Conservation (phyloP, 768 basidiomycete species). For the Phylloporus sp. region DNA sequence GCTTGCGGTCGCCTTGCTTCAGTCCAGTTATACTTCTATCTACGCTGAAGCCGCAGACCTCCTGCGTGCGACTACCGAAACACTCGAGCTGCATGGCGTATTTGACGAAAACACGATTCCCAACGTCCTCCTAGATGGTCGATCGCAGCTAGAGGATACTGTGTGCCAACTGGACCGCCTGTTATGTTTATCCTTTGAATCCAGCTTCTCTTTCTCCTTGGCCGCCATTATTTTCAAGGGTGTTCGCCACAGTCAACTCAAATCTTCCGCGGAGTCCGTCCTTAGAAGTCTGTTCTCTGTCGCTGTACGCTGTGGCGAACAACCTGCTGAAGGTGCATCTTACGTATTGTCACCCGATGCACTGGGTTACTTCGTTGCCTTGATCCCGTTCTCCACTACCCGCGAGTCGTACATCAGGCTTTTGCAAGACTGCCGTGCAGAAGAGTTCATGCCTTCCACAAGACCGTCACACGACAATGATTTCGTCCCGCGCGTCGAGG, state of each 20-base stretch:
- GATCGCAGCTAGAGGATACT: slow-evolving; percentile 60
- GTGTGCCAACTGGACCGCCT: slow-evolving; percentile 68
- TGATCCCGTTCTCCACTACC: slow-evolving; percentile 64
- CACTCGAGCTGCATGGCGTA: slow-evolving; percentile 53
- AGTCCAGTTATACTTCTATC: slow-evolving; percentile 68
- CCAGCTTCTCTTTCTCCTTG: slow-evolving; percentile 75
- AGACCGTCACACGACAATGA: slow-evolving; percentile 38
- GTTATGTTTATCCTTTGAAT: slow-evolving; percentile 71
- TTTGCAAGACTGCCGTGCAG: slow-evolving; percentile 57
- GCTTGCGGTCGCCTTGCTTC: slow-evolving; percentile 79
- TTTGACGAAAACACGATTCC: slow-evolving; percentile 54
- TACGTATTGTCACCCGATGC: slow-evolving; percentile 52
- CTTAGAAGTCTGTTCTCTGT: slow-evolving; percentile 60
- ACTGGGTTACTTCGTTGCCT: slow-evolving; percentile 74
- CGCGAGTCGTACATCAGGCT: slow-evolving; percentile 52
- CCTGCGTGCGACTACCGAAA: slow-evolving; percentile 58
- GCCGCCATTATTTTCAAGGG: slow-evolving; percentile 86
- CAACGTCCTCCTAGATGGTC: slow-evolving; percentile 56
- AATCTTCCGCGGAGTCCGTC: slow-evolving; percentile 53
- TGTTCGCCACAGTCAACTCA: slow-evolving; percentile 61
- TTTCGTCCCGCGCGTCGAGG: slow-evolving; percentile 48
- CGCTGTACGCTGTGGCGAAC: slow-evolving; percentile 43
- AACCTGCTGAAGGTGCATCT: slow-evolving; percentile 36
- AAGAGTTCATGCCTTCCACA: slow-evolving; percentile 38
- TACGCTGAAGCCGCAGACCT: slow-evolving; percentile 67